Base-by-base conservation (phyloP, 805 yeast species). In the Metschnikowia continentalis region DNA sequence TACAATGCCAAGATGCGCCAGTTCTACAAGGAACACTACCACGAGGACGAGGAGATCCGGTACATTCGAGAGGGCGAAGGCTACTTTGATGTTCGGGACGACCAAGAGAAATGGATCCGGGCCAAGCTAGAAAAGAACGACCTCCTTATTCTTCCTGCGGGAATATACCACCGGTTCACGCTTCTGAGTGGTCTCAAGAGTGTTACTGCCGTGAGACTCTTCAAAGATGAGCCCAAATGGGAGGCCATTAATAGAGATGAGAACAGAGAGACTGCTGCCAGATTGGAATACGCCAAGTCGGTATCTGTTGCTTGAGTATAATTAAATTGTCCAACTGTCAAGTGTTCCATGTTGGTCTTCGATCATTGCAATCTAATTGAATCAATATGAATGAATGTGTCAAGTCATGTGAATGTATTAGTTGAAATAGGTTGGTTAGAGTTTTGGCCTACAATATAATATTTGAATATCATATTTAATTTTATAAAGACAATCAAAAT, bases 211-310 rank as follows among this genome's bases (percentile, higher is more conserved):
- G 66, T 88, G 61, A 76, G 99, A 57, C 70, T 92, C 59, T 92
- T 92, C 74, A 82, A 90, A 67, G 97, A 90, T 60, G 96, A 91
- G 71, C 98, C 98, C 26, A 92, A 90, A 66, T 92, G 99, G 99
- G 81, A 85, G 35, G 96, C 97, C 7, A 79, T 88, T 61, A 80
- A 82, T 62, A 79, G 95, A 53, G 88, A 88, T 33, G 63, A 65
- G 32, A 63, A 65, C 32, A 60, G 60, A 35, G 48, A 56, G 23
- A 64, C 71, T n/a, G 65, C 60, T 23, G 76, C 76, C 15, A 66
- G 78, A 43, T 30, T 54, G 14, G 61, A 61, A n/a, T 73, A 73
- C 48, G 69, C 69, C 32, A 58, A 63, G 23, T 53, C 66, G 5
- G 65, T 71, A 19, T 55, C 67, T 23, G 74, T 61, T 10, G 64